Conservation (phyloP, 2,329 filamentous ascomycete genomes). For the Biscogniauxia sp. region DNA sequence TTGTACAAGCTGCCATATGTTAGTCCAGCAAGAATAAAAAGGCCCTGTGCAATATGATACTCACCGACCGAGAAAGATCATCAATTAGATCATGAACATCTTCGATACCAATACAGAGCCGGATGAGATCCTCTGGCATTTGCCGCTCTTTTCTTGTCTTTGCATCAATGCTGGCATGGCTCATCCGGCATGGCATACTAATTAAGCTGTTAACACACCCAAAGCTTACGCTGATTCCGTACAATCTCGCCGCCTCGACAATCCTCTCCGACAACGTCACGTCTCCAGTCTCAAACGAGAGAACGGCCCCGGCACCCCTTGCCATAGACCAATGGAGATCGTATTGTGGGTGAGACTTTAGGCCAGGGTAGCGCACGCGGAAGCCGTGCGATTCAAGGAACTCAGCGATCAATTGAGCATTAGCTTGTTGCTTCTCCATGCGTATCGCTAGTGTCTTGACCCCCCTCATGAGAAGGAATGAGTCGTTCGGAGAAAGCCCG, state of each 20-base stretch:
- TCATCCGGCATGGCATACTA: constrained; percentile 99
- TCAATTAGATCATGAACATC: constrained; percentile 89
- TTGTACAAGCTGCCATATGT: constrained; percentile 70
- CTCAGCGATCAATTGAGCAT: constrained; percentile 84
- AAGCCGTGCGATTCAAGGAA: constrained; percentile 92
- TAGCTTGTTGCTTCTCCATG: constrained; percentile 97
- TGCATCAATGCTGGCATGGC: constrained; percentile 95
- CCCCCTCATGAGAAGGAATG: constrained; percentile 90
- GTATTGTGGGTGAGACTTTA: constrained; percentile 95
- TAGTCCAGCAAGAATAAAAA: constrained; percentile 17
- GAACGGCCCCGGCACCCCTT: constrained; percentile 86
- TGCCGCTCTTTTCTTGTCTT: constrained; percentile 86
- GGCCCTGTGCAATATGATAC: constrained; percentile 37
- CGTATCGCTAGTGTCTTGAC: constrained; percentile 96
- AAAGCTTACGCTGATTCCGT: constrained; percentile 95
- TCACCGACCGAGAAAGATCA: constrained; percentile 84
- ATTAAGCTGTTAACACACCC: constrained; percentile 98
- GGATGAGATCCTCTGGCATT: constrained; percentile 95
- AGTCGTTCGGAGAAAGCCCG: constrained; percentile 91
- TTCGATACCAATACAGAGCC: constrained; percentile 94
- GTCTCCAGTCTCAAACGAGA: constrained; percentile 95
- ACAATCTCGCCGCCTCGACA: constrained; percentile 87
- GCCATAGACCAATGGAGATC: constrained; percentile 95
- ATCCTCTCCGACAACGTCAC: constrained; percentile 81
- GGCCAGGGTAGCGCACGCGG: constrained; percentile 89